Conservation (phyloP, 129 eudicot genomes). For the Artemisia annua region DNA sequence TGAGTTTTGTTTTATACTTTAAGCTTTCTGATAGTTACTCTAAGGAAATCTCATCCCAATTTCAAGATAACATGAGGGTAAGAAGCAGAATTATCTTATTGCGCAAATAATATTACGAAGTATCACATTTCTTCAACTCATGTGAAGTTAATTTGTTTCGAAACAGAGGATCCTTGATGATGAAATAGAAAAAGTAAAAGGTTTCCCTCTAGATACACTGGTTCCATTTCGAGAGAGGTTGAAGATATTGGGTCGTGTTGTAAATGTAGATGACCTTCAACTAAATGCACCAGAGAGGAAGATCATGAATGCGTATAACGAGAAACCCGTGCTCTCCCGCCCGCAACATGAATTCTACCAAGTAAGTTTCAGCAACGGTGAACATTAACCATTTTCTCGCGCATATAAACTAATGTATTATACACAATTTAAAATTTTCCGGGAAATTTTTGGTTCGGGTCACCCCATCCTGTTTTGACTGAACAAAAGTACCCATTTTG, state of each 20-base stretch:
- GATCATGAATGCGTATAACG: conserved; percentile 49
- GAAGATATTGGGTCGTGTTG: conserved; percentile 88
- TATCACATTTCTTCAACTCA: too few relatives aligned
- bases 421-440: too few relatives aligned
- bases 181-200: conserved; percentile 83
- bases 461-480: too few relatives aligned
- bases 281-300: conserved; percentile 74
- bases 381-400: too few relatives aligned
- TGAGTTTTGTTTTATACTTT: conserved; percentile 71
- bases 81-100: conserved; percentile 16
- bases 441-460: too few relatives aligned
- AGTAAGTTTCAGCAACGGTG: too few relatives aligned
- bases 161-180: conserved; percentile 66
- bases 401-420: too few relatives aligned
- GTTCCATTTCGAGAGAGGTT: conserved; percentile 84
- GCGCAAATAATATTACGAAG: not conserved
- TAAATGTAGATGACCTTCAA: conserved; percentile 81
- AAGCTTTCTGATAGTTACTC: conserved; percentile 73
- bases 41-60: conserved; percentile 68
- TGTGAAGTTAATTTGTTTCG: conserved; percentile 1
- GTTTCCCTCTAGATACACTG: conserved; percentile 62
- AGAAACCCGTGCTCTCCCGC: conserved; percentile 30
- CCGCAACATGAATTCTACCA: conserved; percentile 39
- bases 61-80: conserved; percentile 78
- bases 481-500: not conserved